Evolutionary conservation across 2,329 filamentous ascomycete species (phyloP), one percentile per base, ranked within the genome.

Genomic region (Calonectria hongkongensis): DNA sequence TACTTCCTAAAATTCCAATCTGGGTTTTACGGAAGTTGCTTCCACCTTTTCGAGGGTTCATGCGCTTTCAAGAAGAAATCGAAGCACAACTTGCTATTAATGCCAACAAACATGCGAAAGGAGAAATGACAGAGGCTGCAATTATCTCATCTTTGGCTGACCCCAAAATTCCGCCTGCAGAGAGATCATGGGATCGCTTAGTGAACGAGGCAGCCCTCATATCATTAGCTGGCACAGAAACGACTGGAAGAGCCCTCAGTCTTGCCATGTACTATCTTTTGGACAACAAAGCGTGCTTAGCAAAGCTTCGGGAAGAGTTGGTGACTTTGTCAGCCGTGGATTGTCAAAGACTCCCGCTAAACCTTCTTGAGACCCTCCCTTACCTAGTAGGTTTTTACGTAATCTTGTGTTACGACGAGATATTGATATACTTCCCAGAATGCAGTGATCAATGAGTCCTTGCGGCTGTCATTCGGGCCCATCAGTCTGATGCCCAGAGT

Each of bases 161-260:
- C 21, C 30, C 47, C 9, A 3, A 27, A 13, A 41, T 66, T 15
- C 63, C 63, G 21, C 63, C 47, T 30, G 47, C 33, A 1, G 63
- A 66, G 47, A 39, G 47, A 30, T 27, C 63, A 2, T 12, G 43
- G 33, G 18, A 30, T 15, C 63, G 63, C 28, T 7, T 66, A 10
- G 30, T 66, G 15, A 39, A 66, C 21, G 63, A 66, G 28, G 63
- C 30, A 25, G 28, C 48, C 1, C 30, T 50, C 15, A 54, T 66
- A 8, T 30, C 50, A 9, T 28, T 66, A n/a, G 63, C 63, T 2
- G 63, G 63, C 10, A 66, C 63, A 41, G 63, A 66, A 54, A 66
- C 63, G 4, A 66, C 63, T 7, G 48, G 45, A 15, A 54, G 63
- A 36, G 47, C 45, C 15, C 36, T 51, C n/a, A 66, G 63, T 15